Evolutionary conservation across 352 stramenopile species (phyloP).

Genomic region (Phytophthora pseudosyringae): DNA sequence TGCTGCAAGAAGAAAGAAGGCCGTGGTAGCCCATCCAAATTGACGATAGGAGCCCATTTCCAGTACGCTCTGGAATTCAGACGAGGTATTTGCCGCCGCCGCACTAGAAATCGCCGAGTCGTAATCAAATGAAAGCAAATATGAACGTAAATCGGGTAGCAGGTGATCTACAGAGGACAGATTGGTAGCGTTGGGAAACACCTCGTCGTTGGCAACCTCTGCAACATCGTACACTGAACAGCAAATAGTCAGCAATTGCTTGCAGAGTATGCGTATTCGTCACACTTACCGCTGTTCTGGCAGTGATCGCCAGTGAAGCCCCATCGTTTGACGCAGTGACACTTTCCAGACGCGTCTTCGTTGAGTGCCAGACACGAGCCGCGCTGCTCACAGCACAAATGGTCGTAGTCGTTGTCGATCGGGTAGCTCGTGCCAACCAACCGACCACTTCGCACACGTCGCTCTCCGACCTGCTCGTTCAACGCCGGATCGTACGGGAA

Average conservation of each 20-base stretch:
- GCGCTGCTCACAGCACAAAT: conserved; percentile 70
- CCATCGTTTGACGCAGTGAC: conserved; percentile 69
- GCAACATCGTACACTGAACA: conserved; percentile 69
- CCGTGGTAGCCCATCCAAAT: conserved; percentile 46
- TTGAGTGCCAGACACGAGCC: conserved; percentile 50
- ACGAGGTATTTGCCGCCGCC: neutral
- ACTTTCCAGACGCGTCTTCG: conserved; percentile 70
- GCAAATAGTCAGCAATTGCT: neutral
- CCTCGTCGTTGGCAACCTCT: conserved; percentile 42
- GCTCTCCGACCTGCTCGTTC: conserved; percentile 63
- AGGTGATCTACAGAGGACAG: conserved; percentile 38
- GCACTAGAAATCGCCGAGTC: conserved; percentile 30
- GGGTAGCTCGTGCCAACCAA: conserved; percentile 70
- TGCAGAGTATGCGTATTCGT: neutral
- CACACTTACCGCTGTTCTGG: conserved; percentile 55
- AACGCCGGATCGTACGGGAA: conserved; percentile 70
- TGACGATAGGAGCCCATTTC: conserved; percentile 50
- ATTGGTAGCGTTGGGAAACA: conserved; percentile 50
- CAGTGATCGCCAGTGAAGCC: conserved; percentile 74
- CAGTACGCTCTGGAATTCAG: conserved; percentile 33
- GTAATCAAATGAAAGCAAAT: conserved; percentile 55
- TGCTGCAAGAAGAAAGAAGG: conserved; percentile 37
- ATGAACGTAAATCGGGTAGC: conserved; percentile 56
- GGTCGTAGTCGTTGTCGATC: conserved; percentile 77
- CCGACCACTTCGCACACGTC: conserved; percentile 63